Conservation (phyloP, 495 filamentous ascomycete genomes). For the Penicillium crystallinum region DNA sequence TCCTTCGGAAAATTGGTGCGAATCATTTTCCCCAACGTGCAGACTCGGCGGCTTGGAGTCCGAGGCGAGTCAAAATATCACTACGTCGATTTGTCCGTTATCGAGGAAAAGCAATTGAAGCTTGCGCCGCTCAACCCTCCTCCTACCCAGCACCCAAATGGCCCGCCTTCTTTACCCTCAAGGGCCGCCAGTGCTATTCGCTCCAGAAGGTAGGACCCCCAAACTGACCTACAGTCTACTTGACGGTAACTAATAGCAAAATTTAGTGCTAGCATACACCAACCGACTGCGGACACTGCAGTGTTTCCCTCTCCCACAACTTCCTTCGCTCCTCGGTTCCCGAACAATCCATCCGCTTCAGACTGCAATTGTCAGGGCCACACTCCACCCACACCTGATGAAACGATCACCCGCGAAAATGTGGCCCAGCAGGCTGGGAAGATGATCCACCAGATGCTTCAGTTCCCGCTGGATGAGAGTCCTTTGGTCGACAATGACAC, state of each 20-base stretch:
- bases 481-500: constrained; percentile 56
- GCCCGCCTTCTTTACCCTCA: constrained; percentile 14
- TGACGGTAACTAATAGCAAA: constrained; percentile 9
- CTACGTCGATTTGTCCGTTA: constrained; percentile 81
- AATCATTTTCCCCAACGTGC: constrained; percentile 90
- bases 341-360: constrained; percentile 12
- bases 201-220: constrained; percentile 34
- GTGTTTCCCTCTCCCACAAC: constrained; percentile 61
- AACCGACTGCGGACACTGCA: constrained; percentile 58
- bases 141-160: constrained; percentile 18
- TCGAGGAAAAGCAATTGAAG: constrained; percentile 45
- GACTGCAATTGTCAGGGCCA: constrained; percentile 31
- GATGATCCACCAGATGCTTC: constrained; percentile 62
- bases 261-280: constrained; percentile 38
- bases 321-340: constrained; percentile 32
- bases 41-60: constrained; percentile 85
- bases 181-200: constrained; percentile 25
- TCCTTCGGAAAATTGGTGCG: constrained; percentile 97
- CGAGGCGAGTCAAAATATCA: constrained; percentile 98
- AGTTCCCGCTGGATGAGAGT: constrained; percentile 54
- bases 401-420: constrained; percentile 36
- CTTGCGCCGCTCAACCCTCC: constrained; percentile 26
- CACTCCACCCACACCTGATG: constrained; percentile 15
- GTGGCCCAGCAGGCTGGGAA: constrained; percentile 39
- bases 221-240: neutral